Base-by-base conservation (phyloP, 257 asterid species). In the Paraleonurus japonicus region DNA sequence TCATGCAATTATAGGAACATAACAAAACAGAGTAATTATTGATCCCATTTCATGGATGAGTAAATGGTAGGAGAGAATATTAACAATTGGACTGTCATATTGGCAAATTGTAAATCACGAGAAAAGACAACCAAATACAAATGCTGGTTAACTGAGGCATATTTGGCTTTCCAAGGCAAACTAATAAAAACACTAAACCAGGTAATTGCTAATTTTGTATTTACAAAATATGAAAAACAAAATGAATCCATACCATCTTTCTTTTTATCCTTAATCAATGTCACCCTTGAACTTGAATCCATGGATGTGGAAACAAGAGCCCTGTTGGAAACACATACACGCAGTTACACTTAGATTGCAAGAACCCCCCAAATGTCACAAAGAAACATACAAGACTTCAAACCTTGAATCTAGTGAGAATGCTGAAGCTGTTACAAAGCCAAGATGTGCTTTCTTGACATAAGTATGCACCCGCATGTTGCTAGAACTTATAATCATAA, bases 401-500 rank as follows among this genome's bases (percentile, higher is more conserved):
- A 63, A 94, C 99, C 97, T 95, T 22, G 99, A 92, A 85, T 95
- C 89, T 20, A 57, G 82, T 27, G 99, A 89, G 84, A 95, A 92
- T 33, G 88, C 83, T 70, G 90, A 69, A 50, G 95, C 81, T 48
- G 99, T 95, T 41, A 88, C 92, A 51, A 92, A 80, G 73, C 95
- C 98, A 75, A 95, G 88, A 83, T 95, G 99, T 75, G 99, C 99
- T 82, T 82, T 92, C 82, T 77, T 89, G 59, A 89, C 77, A 35
- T 74, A 64, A 58, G 76, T 82, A 27, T 76, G 91, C 72, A 87
- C 89, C 69, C 80, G 81, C 88, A 87, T 74, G 51, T 70, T 83
- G 65, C 67, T 75, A 60, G 92, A 77, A 69, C 77, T 81, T 73
- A 89, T 45, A 77, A 95, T 77, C 61, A 76, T 61, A 75, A 92